Evolutionary conservation across 768 basidiomycete species (phyloP), one percentile per base, ranked within the genome.

Genomic region (Fistulinella prunicolor): DNA sequence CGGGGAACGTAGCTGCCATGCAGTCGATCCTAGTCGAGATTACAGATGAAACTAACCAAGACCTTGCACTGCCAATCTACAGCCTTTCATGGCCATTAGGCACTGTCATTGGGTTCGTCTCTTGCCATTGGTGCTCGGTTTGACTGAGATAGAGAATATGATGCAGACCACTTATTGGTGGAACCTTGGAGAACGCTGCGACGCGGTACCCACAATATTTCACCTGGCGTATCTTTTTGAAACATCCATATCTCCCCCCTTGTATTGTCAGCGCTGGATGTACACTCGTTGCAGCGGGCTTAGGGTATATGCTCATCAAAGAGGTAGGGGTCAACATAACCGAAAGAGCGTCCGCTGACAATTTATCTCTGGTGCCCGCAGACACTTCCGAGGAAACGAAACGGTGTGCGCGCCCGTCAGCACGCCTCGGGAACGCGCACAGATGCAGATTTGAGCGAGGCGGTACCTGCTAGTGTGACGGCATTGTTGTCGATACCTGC

Each of bases 1-100:
- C 78, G 9, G 83, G 82, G 30, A 85, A 80, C 50, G 63, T 79
- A 34, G 81, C 81, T 9, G 83, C 84, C 9, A 72, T 85, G 23
- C 78, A 82, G 43, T 78, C 79, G 3, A 74, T 81, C 19, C 68
- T 86, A 0, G 75, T 78, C 3, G 83, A 86, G 61, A 67, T 86
- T 21, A 82, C 82, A 8, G 81, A 86, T 56, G 60, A 75, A 8
- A 78, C 77, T 8, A 84, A 86, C 51, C 79, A 82, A 63, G 75
- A 77, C 6, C 55, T 73, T 21, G 80, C 79, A 13, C 80, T 80
- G 55, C 77, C 82, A 3, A 67, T 83, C 10, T 83, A 80, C 54
- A 77, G 76, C 9, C 63, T 83, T 12, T 72, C 74, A 37, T 82
- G 79, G 80, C 77, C 81, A 14, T 45, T 80, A 0, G 82, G 81